Evolutionary conservation across 805 yeast genomes (phyloP), one percentile per base, ranked within the genome.

Genomic region (Komagataella kurtzmanii): DNA sequence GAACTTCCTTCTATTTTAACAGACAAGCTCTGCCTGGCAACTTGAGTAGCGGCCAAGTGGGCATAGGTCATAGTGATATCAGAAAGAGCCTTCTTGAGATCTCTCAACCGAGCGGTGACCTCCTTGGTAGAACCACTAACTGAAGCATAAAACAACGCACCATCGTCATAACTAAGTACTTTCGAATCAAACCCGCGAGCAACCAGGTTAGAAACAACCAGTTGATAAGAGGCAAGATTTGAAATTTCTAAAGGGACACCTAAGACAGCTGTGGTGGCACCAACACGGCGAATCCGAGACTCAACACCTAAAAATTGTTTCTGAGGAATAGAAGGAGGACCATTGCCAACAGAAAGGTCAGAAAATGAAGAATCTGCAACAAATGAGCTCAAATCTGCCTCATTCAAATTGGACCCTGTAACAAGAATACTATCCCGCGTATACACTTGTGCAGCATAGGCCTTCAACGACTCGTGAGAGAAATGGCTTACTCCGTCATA

Each of bases 71-170:
- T 65, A 67, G 77, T 74, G 63, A 79, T 68, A 36, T 65, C 56
- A 52, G 76, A 60, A 67, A 80, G 78, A 58, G 83, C 76, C 61
- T 75, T 69, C 65, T 79, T 77, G 6, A 44, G 46, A 12, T n/a
- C 46, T 14, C 8, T 10, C 10, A 19, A n/a, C 10, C 23, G 19
- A 10, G 12, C n/a, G n/a, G 23, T 19, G 5, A 44, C 19, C 55
- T 84, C 88, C 50, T 69, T 78, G 57, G 76, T 71, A 44, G 75
- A 64, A 58, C 85, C 86, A 55, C 79, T 63, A 56, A 84, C 83
- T 52, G 79, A 69, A 52, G 88, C 74, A 59, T 84, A 78, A 72
- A 93, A 85, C 62, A 93, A 77, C 53, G 91, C 87, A 54, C 89
- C 87, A 64, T 83, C 89, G 58, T 80, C 73, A 77, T 85, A 89